Percentiles rank a stretch among this genome's conserved stretches.
phyloP scores from a whole-genome alignment of 169 alveolate species.

The Cryptosporidium sp. region DNA sequence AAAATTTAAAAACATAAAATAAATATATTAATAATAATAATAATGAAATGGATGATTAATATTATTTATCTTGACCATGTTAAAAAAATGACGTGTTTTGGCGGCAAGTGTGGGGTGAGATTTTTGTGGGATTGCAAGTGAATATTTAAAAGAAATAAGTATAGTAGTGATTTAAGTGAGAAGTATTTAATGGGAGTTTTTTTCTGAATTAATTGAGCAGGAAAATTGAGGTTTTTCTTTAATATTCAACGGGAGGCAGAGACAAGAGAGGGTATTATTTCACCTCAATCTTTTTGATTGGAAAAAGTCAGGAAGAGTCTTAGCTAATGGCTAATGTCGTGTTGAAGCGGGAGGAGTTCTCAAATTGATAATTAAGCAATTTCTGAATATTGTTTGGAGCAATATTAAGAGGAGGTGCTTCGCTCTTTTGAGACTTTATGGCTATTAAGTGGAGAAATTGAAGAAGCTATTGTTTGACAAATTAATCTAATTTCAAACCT shows the following conservation, averaged over 20 bases:
- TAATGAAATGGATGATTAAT: neutral
- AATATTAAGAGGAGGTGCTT: neutral
- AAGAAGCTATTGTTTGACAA: too few species aligned
- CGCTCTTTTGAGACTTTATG: neutral
- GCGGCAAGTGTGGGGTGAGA: conserved; percentile 34
- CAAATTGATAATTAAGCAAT: neutral
- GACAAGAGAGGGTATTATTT: neutral
- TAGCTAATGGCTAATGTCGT: neutral
- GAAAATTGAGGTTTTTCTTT: neutral
- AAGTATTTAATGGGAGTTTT: neutral
- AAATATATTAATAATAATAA: neutral
- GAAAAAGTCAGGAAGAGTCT: neutral
- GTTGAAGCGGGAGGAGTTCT: neutral
- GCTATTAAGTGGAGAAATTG: neutral
- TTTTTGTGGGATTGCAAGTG: conserved; percentile 14
- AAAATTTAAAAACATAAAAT: too few species aligned
- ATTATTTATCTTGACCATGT: neutral
- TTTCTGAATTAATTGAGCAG: neutral
- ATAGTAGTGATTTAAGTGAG: neutral
- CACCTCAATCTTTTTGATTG: neutral
- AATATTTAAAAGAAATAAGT: neutral
- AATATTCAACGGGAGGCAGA: neutral
- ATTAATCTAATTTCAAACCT: too few species aligned
- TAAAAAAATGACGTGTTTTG: conserved; percentile 18
- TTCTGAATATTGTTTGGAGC: neutral